These are phyloP conservation scores for Castanea crenata DNA, from an alignment of 306 rosid species.

Conservation along the genomic window DNA sequence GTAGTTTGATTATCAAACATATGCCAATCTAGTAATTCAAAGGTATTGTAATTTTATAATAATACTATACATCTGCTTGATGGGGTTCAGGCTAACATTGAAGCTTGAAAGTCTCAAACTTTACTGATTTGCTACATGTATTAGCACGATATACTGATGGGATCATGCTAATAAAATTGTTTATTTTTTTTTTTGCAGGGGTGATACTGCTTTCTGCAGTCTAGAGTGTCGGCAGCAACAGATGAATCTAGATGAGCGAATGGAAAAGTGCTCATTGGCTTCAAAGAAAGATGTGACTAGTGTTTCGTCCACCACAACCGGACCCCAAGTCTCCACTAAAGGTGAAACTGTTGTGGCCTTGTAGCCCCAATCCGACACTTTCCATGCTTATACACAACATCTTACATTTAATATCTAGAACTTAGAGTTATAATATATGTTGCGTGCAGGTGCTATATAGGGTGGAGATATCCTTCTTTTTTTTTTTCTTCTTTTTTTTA, in stretches of 20 bases:
- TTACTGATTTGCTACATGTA: not conserved
- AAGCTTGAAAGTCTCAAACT: not conserved
- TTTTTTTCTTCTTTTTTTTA: too few species aligned
- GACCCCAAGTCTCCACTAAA: slow-evolving; percentile 40
- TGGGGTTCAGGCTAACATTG: not conserved
- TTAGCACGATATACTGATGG: not conserved
- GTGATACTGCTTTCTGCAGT: slow-evolving; percentile 85
- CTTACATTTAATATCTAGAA: not conserved
- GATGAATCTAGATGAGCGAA: slow-evolving; percentile 79
- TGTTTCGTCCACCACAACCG: slow-evolving; percentile 21
- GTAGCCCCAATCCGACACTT: slow-evolving; percentile 10
- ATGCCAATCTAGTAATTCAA: too few species aligned
- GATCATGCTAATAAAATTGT: not conserved
- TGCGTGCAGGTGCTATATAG: not conserved
- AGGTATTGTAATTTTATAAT: too few species aligned
- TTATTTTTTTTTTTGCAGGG: slow-evolving; percentile 38
- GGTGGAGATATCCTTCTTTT: not conserved
- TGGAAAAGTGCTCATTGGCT: slow-evolving; percentile 51
- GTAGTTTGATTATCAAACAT: too few species aligned
- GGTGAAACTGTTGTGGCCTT: slow-evolving; percentile 59
- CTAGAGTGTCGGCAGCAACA: slow-evolving; percentile 85
- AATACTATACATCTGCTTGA: too few species aligned
- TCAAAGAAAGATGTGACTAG: slow-evolving; percentile 43
- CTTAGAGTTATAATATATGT: not conserved
- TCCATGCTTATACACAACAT: not conserved